Evolutionary conservation across 306 rosid genomes (phyloP).

Genomic region (Comarum palustre): DNA sequence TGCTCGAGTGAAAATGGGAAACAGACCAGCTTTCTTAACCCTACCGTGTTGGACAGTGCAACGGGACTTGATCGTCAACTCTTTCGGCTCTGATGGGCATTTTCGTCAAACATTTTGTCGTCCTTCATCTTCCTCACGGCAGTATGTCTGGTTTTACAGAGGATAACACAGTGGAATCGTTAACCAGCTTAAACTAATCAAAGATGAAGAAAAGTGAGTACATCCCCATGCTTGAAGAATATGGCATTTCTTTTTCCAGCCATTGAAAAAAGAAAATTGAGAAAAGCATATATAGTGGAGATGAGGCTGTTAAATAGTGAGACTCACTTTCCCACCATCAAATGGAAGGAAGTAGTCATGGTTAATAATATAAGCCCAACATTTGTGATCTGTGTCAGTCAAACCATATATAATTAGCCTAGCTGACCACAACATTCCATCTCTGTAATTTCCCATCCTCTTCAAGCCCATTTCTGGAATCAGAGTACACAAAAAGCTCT

Average conservation of each 20-base stretch:
- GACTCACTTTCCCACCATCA: conserved; percentile 1
- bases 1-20: background rate
- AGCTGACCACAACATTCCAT: conserved; percentile 21
- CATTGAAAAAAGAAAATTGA: background rate
- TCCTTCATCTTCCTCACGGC: background rate
- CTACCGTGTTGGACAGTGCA: background rate
- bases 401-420: conserved; percentile 7
- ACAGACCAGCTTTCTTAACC: background rate
- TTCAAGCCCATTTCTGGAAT: background rate
- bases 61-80: background rate
- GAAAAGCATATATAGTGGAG: conserved; percentile 1
- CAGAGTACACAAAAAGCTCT: background rate
- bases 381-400: background rate
- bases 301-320: background rate
- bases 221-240: background rate
- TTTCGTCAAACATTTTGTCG: background rate
- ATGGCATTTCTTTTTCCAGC: background rate
- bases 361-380: background rate
- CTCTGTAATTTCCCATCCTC: background rate
- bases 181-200: background rate
- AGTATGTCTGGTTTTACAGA: background rate
- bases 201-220: background rate
- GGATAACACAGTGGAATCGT: background rate
- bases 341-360: background rate
- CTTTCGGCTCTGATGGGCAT: background rate